These are phyloP conservation scores for Mortierella sp. DNA, from an alignment of 371 early-diverging fungal genomes.

Conservation along the genomic window DNA sequence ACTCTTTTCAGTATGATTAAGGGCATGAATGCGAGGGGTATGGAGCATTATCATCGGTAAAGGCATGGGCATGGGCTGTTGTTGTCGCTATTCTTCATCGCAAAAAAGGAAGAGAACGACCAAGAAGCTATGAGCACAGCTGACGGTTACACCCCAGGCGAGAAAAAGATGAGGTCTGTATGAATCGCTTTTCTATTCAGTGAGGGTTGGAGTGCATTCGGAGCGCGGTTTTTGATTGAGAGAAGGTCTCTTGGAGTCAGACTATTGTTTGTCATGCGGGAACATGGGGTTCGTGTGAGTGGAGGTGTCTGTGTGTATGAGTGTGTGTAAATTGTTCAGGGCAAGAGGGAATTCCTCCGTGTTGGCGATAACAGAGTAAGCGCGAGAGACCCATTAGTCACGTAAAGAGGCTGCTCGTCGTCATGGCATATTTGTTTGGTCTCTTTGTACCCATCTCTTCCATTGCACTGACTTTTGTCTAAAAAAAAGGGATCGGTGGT, in stretches of 20 bases:
- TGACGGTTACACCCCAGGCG: neutral
- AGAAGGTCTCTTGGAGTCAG: neutral
- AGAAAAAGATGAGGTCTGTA: neutral
- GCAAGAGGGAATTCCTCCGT: neutral
- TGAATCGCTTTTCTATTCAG: neutral
- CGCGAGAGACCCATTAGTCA: too few species aligned
- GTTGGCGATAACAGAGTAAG: neutral
- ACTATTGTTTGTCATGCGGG: neutral
- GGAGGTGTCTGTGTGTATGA: neutral
- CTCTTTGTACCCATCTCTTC: too few species aligned
- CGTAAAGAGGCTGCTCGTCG: neutral
- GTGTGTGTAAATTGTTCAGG: neutral
- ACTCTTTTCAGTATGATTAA: too few species aligned
- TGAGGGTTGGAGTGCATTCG: neutral
- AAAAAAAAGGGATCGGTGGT: too few species aligned
- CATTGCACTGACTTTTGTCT: neutral
- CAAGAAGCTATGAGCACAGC: too few species aligned
- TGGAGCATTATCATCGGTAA: neutral
- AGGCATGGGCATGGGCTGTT: neutral
- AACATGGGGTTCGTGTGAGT: neutral
- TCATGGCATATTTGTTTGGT: neutral
- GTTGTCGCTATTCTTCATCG: neutral
- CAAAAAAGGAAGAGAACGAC: neutral
- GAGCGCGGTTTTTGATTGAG: neutral
- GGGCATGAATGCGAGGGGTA: too few species aligned